Evolutionary conservation across 805 yeast species (phyloP), one percentile per base, ranked within the genome.

Genomic region (Cyberlindnera japonica): DNA sequence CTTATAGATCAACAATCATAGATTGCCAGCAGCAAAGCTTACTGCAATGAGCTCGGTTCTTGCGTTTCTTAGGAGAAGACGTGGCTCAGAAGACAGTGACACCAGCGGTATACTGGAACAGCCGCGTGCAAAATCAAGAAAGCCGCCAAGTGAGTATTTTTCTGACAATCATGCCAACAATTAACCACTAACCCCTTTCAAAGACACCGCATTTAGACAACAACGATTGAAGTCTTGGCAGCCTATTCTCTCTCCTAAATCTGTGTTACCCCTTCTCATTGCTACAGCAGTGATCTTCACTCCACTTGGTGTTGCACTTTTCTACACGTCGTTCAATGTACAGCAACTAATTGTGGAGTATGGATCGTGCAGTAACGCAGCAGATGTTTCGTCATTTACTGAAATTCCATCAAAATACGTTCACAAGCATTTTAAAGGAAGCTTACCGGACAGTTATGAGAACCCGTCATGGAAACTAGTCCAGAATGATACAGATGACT

Each of bases 221-320:
- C 83, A 77, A 49, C 62, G 83, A 51, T 58, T 77, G 48, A 75
- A 75, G 51, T 72, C 81, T 29, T 77, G 81, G 79, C 81, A 77
- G 51, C 99, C 98, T 2, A 87, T 93, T 40, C 74, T 93, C 41
- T 85, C 96, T 2, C 97, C 98, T 13, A 81, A 81, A 50, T 81
- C 95, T 14, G 97, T 91, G 33, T 73, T 93, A 33, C 98, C 98
- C 3, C 68, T 91, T 37, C 70, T 93, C 41, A 71, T 89, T 35
- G 49, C 83, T 18, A 65, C 86, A 31, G 87, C 95, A 1, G 68
- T 87, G 17, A 71, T 93, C 5, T 89, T 90, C 64, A 86, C 93
- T 1, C 96, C 97, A 1, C 74, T 93, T 36, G 99, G 99, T 4
- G 83, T 90, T 22, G 95, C 87, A 13, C 74, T 93, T 41, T 62